Base-by-base conservation (phyloP, 441 rosid genomes). In the Corymbia citriodora region DNA sequence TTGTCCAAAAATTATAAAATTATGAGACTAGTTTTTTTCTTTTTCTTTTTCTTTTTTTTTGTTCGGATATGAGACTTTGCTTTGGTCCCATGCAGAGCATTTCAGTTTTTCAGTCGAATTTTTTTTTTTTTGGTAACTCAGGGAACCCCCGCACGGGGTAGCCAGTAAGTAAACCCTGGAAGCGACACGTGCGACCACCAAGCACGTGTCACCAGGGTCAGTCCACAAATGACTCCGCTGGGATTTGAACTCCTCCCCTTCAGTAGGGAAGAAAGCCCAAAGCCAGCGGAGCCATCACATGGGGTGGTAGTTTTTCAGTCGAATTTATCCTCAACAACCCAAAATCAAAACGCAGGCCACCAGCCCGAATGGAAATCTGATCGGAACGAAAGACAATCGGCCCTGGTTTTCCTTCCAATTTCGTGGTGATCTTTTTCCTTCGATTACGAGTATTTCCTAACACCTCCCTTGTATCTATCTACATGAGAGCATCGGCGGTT, bases 351-450 rank as follows among this genome's bases (percentile, higher is more conserved):
- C 2, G 27, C 7, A 48, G 49, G 36, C 49, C 49, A 10, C 1
- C 4, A 10, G 81, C 49, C 15, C 2, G 15, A 72, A 72, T 72
- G 18, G 49, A 36, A 72, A 21, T 72, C 36, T 10, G 36, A 18
- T 0, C 1, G 15, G 1, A 5, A 36, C 1, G 9, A 19, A 10
- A 14, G 19, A 72, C 18, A 72, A 36, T 63, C 4, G 0, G 82
- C 49, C 19, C 0, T 1, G 7, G 27, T 36, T 72, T 36, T 18
- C 8, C 2, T 4, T 72, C 48, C 0, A 14, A 25, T 19, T 19
- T 72, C 27, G 15, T 33, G 10, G 27, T 19, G 48, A 10, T 72
- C 9, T 72, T 70, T 2, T 1, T 6, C 25, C 48, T 13, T 25
- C 13, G 11, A 33, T 33, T 70, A 36, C 21, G 8, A 70, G 25